Base-by-base conservation (phyloP, 2,329 filamentous ascomycete species). In the Microascus cirrosus region DNA sequence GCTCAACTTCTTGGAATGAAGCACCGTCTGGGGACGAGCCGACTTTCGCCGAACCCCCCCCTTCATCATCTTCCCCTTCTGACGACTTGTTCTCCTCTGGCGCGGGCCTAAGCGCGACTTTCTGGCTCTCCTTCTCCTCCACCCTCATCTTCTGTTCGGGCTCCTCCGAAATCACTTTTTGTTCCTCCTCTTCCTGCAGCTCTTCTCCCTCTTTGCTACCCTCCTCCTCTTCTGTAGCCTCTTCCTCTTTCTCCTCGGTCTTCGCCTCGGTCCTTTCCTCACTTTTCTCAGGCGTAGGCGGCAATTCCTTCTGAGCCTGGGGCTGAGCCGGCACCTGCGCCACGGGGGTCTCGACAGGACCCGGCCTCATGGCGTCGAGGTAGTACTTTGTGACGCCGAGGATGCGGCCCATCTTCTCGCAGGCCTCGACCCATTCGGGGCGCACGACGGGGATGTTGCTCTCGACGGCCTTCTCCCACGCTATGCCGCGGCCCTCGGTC, bases 391-490 rank as follows among this genome's bases (percentile, higher is more conserved):
- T 86, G 34, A 97, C 94, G 55, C 93, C 91, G 2, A 97, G 86
- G 62, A 99, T 95, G 60, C 91, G 84, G 52, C 93, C 93, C 70
- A 90, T 92, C 63, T 88, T 82, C 73, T 97, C 93, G 69, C 94
- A 99, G n/a, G 91, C 93, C 65, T 95, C 89, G 34, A 99, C 83
- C 94, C 94, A 99, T 71, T 99, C 94, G 22, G 94, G 94, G 45
- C 94, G 83, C 24, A 99, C 94, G 12, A 99, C 90, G 8, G 94
- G 94, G 58, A 99, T 95, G 71, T 97, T 99, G 83, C 92, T 95
- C 76, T 97, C 93, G 34, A 93, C 86, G 1, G 94, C 94, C 77
- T 94, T 95, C 74, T 99, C 94, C 94, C 94, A 99, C 13, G 87
- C 81, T 55, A 89, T 80, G 35, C 94, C 94, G 58, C 92, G 79